Percentiles rank a stretch among this genome's conserved stretches.
Evolutionary conservation across 2,329 filamentous ascomycete genomes (phyloP).

Genomic region (Cladosporium sp.): DNA sequence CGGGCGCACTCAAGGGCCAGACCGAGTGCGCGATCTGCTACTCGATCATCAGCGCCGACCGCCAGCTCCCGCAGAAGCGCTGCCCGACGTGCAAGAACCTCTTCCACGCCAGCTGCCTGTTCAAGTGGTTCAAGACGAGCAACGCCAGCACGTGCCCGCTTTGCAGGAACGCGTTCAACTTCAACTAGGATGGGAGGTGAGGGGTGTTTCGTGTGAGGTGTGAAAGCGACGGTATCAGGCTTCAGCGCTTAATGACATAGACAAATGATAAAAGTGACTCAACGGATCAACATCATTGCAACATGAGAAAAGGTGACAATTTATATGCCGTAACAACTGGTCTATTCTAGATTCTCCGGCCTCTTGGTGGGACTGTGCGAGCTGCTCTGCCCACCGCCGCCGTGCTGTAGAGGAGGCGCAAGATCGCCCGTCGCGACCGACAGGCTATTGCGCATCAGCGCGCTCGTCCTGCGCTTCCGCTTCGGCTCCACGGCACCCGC

Average conservation of each 20-base stretch:
- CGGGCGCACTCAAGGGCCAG: conserved; percentile 83
- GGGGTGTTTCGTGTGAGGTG: background rate
- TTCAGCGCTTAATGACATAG: background rate
- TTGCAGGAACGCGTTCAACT: conserved; percentile 80
- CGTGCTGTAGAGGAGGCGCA: conserved; percentile 5
- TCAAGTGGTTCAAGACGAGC: conserved; percentile 94
- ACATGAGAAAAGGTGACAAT: background rate
- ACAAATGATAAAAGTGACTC: background rate
- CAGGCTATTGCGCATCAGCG: conserved; percentile 18
- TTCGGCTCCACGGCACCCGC: conserved; percentile 15
- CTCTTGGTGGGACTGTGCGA: conserved; percentile 39
- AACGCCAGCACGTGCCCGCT: conserved; percentile 88
- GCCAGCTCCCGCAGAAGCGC: conserved; percentile 83
- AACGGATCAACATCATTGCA: too few species aligned
- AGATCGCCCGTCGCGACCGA: conserved; percentile 13
- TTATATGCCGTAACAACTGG: background rate
- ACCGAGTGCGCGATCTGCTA: conserved; percentile 97
- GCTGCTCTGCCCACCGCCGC: conserved; percentile 17
- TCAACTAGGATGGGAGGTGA: conserved; percentile 35
- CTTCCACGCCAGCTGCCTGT: conserved; percentile 85
- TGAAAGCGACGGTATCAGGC: background rate
- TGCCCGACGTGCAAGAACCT: conserved; percentile 90
- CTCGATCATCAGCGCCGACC: conserved; percentile 82
- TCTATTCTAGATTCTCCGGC: conserved; percentile 39
- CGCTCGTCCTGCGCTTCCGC: conserved; percentile 26